Base-by-base conservation (phyloP, 768 basidiomycete species). In the Pleurotus giganteus region DNA sequence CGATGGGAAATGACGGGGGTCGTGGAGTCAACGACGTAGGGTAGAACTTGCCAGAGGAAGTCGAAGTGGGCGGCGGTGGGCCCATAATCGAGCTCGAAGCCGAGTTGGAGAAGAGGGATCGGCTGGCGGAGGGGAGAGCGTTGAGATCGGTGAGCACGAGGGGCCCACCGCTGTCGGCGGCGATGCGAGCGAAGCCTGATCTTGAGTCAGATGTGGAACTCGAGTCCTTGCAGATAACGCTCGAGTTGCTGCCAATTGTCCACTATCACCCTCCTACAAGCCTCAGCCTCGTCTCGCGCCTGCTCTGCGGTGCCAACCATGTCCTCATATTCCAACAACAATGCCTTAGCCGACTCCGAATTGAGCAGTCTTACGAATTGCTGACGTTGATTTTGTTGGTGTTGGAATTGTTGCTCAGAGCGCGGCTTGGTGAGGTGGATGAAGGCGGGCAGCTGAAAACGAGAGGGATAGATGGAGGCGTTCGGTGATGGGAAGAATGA, bases 221-320 rank as follows among this genome's bases (percentile, higher is more conserved):
- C 82, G 57, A 82, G 54, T 47, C 67, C 60, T 19, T 59, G 59
- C 45, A 86, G 71, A 60, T 79, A 79, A 32, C 72, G 71, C 23
- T 78, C 76, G 58, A 85, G 71, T 55, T 79, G 75, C 1, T 61
- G 45, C 83, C 84, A 86, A 23, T 71, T 69, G 17, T 83, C 78
- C 21, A 72, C 65, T 32, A 83, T 55, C 53, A 72, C 66, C 49
- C 70, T 70, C 55, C 75, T 62, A 11, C 80, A 72, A 0, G 78
- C 74, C 28, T 82, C 78, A 0, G 79, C 75, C 9, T 86, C 84
- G 61, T 85, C 84, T 47, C 80, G 72, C 3, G 75, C 77, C 26
- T 66, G 63, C 64, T 86, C 83, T 2, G 81, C 81, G 51, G 71
- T 70, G 31, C 72, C 68, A 1, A 76, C 71, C 50, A 82, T 81